These are phyloP conservation scores for Ochetophila trinervis DNA, from an alignment of 306 rosid species.

Conservation along the genomic window DNA sequence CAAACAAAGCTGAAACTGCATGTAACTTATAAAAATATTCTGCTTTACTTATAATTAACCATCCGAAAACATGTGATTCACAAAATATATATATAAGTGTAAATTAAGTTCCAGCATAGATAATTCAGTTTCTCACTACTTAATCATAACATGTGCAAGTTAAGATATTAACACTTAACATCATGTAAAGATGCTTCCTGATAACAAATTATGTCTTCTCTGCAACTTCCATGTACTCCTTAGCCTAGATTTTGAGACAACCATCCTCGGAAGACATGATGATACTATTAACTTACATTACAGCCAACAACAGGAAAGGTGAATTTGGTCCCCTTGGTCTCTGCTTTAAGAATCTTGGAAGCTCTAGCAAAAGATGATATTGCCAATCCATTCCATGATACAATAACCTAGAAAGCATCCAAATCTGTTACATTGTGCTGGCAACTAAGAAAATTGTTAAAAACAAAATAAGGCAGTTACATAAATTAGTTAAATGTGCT, in stretches of 20 bases:
- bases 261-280: constrained; percentile 16
- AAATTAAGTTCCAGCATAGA: too few relatives aligned
- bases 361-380: constrained; percentile 94
- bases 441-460: constrained; percentile 4
- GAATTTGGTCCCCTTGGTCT: constrained; percentile 54
- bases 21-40: too few relatives aligned
- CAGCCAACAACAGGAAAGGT: constrained; percentile 74
- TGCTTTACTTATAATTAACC: too few relatives aligned
- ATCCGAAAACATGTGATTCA: too few relatives aligned
- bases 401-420: constrained; percentile 69
- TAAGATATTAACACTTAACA: too few relatives aligned
- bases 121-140: too few relatives aligned
- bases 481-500: constrained; percentile 14
- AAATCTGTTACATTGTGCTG: constrained; percentile 17
- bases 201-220: constrained; percentile 76
- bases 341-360: constrained; percentile 71
- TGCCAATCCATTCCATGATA: constrained; percentile 90
- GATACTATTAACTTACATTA: constrained; percentile 53
- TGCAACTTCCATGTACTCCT: constrained; percentile 66
- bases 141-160: too few relatives aligned
- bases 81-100: too few relatives aligned
- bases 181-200: constrained; percentile 60
- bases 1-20: too few relatives aligned
- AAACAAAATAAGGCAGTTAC: not conserved
- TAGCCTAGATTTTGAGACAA: constrained; percentile 45